phyloP scores from a whole-genome alignment of 768 basidiomycete genomes.

The Suillus subluteus region DNA sequence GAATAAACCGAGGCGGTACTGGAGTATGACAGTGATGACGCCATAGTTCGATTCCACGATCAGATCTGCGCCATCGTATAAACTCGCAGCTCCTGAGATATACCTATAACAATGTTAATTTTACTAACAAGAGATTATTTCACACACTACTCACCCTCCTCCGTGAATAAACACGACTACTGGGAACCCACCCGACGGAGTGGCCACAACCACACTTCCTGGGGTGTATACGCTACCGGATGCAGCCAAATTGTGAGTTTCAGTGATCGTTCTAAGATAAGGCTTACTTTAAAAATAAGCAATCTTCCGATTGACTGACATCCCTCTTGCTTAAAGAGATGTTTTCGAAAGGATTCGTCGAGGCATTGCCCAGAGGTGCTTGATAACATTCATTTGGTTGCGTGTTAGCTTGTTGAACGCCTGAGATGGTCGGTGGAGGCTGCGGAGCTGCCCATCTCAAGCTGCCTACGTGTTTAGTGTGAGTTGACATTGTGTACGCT shows the following conservation, averaged over 20 bases:
- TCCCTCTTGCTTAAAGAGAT: conserved; percentile 10
- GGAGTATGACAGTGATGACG: conserved; percentile 29
- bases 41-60: conserved; percentile 25
- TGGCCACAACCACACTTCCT: conserved; percentile 6
- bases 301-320: conserved; percentile 30
- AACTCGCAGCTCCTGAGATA: conserved; percentile 15
- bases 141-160: conserved; percentile 22
- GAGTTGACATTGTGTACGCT: neutral
- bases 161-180: conserved; percentile 35
- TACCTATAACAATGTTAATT: conserved; percentile 18
- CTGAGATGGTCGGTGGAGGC: conserved; percentile 17
- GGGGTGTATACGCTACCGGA: conserved; percentile 29
- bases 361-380: conserved; percentile 17
- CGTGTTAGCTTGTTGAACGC: conserved; percentile 19
- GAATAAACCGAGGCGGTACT: conserved; percentile 33
- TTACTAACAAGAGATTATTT: neutral
- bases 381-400: conserved; percentile 27
- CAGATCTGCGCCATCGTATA: conserved; percentile 24
- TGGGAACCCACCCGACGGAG: conserved; percentile 18
- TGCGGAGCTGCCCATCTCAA: conserved; percentile 31
- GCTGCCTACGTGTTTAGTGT: conserved; percentile 17
- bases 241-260: neutral
- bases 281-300: conserved; percentile 35
- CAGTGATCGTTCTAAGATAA: neutral
- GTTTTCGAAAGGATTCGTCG: conserved; percentile 15